phyloP scores from a whole-genome alignment of 176 grass and related monocot genomes.

The Carex parvula region DNA sequence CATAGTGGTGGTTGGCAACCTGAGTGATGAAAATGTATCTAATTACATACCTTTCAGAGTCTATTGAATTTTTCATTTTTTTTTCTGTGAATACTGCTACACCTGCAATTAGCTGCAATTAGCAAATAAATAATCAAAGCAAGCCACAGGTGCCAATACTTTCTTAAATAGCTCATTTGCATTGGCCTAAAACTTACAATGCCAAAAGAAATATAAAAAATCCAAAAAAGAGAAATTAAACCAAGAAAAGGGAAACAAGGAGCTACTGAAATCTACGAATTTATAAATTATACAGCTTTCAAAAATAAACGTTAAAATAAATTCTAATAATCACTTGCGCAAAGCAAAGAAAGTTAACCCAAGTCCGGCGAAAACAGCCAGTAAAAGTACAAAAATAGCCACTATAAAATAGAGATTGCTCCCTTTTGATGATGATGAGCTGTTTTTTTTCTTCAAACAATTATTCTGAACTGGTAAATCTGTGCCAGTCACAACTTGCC shows the following conservation, averaged over 20 bases:
- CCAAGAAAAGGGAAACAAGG: not conserved
- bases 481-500: conserved; percentile 50
- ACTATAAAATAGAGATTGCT: conserved; percentile 28
- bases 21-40: no score
- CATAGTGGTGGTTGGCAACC: no score
- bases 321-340: conserved; percentile 9
- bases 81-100: not conserved
- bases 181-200: not conserved
- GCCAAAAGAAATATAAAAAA: not conserved
- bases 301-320: no score
- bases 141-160: not conserved
- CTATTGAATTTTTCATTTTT: no score
- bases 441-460: conserved; percentile 1
- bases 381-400: conserved; percentile 41
- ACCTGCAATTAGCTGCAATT: not conserved
- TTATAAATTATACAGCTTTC: not conserved
- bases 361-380: conserved; percentile 50
- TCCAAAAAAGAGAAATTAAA: not conserved
- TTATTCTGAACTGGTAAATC: not conserved
- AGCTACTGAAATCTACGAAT: not conserved
- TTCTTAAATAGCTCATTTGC: not conserved
- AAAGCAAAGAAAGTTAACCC: conserved; percentile 17
- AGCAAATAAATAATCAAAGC: not conserved
- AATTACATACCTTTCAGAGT: no score
- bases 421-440: not conserved